phyloP scores from a whole-genome alignment of 2,329 filamentous ascomycete genomes.

The Colletotrichum acutatum region DNA sequence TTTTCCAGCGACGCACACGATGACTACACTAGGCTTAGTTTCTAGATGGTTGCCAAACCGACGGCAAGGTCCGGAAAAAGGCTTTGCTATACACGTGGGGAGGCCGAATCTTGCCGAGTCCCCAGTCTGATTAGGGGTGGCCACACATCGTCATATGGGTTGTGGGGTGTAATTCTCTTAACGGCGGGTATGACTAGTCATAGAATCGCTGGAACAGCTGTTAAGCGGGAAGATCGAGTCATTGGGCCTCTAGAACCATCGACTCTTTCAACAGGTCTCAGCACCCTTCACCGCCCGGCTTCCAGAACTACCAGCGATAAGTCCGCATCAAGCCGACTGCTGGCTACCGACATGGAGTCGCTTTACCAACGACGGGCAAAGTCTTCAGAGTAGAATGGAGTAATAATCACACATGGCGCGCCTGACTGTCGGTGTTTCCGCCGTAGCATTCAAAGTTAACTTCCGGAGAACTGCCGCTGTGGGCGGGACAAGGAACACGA shows the following conservation, averaged over 20 bases:
- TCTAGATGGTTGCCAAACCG: background rate
- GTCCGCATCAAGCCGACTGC: background rate
- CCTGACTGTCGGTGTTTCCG: background rate
- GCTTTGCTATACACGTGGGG: background rate
- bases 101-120: conserved; percentile 18
- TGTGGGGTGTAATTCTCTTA: conserved; percentile 1
- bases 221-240: conserved; percentile 4
- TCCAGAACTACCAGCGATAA: background rate
- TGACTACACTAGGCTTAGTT: background rate
- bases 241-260: background rate
- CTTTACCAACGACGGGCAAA: background rate
- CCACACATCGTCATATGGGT: conserved; percentile 13
- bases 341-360: background rate
- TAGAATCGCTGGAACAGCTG: background rate
- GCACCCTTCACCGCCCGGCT: background rate
- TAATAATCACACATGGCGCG: background rate
- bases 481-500: conserved; percentile 5
- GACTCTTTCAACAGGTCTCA: background rate
- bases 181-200: conserved; percentile 22
- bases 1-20: background rate
- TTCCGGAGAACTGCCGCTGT: conserved; percentile 16
- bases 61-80: conserved; percentile 6
- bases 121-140: background rate
- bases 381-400: background rate
- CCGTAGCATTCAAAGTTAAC: background rate